Conservation (phyloP, 371 early-diverging fungal genomes). For the Ecytonucleospora hepatopenaei region DNA sequence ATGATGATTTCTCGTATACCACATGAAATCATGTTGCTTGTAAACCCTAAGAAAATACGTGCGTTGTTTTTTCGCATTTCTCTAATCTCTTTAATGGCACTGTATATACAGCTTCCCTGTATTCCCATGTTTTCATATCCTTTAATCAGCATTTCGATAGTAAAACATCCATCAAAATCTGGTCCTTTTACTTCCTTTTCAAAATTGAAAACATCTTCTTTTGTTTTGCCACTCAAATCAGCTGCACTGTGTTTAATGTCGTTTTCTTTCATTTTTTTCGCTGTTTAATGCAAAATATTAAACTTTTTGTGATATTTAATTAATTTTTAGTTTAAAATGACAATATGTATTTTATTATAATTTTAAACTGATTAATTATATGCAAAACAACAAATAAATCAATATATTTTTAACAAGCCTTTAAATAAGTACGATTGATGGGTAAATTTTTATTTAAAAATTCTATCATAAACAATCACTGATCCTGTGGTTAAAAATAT, state of each 20-base stretch:
- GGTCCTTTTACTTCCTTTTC: slow-evolving; percentile 28
- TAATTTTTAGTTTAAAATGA: not conserved
- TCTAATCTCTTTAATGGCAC: slow-evolving; percentile 53
- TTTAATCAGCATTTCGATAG: slow-evolving; percentile 29
- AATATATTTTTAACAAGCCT: too few relatives aligned
- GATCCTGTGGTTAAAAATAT: too few relatives aligned
- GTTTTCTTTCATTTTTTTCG: slow-evolving; percentile 10
- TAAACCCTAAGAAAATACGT: slow-evolving; percentile 59
- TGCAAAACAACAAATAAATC: too few relatives aligned
- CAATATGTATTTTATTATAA: too few relatives aligned
- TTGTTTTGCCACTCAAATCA: slow-evolving; percentile 7
- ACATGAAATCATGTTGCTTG: slow-evolving; percentile 86
- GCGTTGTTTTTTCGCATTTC: slow-evolving; percentile 46
- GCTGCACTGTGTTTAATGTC: not conserved
- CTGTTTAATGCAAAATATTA: not conserved
- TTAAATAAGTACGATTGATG: too few relatives aligned
- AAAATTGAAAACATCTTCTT: slow-evolving; percentile 28
- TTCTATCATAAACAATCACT: too few relatives aligned
- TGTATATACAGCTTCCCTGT: slow-evolving; percentile 50
- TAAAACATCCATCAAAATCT: slow-evolving; percentile 32
- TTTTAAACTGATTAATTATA: too few relatives aligned
- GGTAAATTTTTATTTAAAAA: too few relatives aligned
- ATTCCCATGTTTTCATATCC: slow-evolving; percentile 52
- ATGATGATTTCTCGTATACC: slow-evolving; percentile 85
- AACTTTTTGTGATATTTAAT: not conserved